These are phyloP conservation scores for Hirsutella minnesotensis DNA, from an alignment of 2,329 filamentous ascomycete genomes.

Conservation along the genomic window DNA sequence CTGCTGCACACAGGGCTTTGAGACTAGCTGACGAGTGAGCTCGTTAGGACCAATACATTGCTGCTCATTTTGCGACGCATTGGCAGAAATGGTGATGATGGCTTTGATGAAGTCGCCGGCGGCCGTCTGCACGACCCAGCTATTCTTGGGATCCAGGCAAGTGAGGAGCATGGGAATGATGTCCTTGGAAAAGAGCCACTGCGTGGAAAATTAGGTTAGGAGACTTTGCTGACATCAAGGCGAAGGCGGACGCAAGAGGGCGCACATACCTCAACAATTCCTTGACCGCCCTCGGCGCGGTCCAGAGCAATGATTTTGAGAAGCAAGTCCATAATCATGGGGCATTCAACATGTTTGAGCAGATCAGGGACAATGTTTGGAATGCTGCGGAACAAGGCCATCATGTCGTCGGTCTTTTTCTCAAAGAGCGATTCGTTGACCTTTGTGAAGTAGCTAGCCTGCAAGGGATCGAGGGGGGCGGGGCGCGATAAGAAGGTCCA, in stretches of 20 bases:
- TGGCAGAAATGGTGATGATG: constrained; percentile 97
- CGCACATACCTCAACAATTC: constrained; percentile 73
- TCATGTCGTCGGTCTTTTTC: constrained; percentile 96
- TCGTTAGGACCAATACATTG: constrained; percentile 98
- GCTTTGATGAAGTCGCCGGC: constrained; percentile 97
- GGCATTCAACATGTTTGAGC: constrained; percentile 88
- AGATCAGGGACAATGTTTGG: constrained; percentile 75
- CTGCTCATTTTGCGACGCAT: constrained; percentile 94
- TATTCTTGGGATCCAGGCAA: constrained; percentile 75
- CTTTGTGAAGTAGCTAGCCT: constrained; percentile 97
- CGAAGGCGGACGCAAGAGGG: constrained; percentile 1
- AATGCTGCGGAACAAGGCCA: constrained; percentile 74
- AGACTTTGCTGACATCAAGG: too few species aligned
- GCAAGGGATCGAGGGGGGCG: constrained; percentile 80
- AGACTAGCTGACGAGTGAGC: constrained; percentile 88
- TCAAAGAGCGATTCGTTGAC: constrained; percentile 97
- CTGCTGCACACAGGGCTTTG: constrained; percentile 66
- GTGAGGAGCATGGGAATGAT: constrained; percentile 79
- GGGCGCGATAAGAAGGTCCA: constrained; percentile 81
- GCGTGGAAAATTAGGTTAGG: constrained; percentile 3
- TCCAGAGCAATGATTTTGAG: constrained; percentile 96
- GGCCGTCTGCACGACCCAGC: constrained; percentile 85
- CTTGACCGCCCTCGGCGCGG: constrained; percentile 79
- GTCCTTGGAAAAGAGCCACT: constrained; percentile 88
- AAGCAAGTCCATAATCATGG: constrained; percentile 95